Evolutionary conservation across 1,284 basidiomycete species (phyloP).

Genomic region (Ustanciosporium gigantosporum): DNA sequence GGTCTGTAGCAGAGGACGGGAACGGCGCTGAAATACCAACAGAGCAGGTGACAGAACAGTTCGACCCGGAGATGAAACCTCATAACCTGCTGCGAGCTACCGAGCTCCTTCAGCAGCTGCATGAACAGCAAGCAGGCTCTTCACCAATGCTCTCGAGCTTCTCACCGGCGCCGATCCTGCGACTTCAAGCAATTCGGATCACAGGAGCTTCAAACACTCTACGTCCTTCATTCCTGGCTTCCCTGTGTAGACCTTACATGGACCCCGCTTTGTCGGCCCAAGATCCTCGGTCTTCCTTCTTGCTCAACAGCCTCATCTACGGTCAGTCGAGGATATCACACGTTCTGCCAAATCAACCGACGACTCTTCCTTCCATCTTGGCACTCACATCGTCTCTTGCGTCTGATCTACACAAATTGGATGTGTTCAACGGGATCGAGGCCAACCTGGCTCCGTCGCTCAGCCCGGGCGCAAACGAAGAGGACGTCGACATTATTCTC

Average conservation of each 20-base stretch:
- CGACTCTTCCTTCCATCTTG: constrained; percentile 61
- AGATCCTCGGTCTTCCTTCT: constrained; percentile 13
- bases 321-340: constrained; percentile 48
- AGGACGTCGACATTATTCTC: constrained; percentile 85
- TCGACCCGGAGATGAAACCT: constrained; percentile 7
- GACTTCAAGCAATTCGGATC: constrained; percentile 75
- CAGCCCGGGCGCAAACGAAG: constrained; percentile 67
- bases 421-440: constrained; percentile 75
- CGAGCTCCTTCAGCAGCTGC: constrained; percentile 17
- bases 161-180: constrained; percentile 37
- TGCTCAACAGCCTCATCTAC: constrained; percentile 52
- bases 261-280: constrained; percentile 36
- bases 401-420: constrained; percentile 74
- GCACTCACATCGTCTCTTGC: constrained; percentile 72
- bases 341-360: constrained; percentile 46
- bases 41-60: too few relatives aligned
- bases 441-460: constrained; percentile 72
- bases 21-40: too few relatives aligned
- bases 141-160: too few relatives aligned
- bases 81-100: constrained; percentile 49
- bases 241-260: constrained; percentile 74
- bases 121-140: too few relatives aligned
- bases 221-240: constrained; percentile 76
- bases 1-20: too few relatives aligned
- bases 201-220: constrained; percentile 73